Evolutionary conservation across 345 rosid genomes (phyloP).

Genomic region (Ailanthus altissimus): DNA sequence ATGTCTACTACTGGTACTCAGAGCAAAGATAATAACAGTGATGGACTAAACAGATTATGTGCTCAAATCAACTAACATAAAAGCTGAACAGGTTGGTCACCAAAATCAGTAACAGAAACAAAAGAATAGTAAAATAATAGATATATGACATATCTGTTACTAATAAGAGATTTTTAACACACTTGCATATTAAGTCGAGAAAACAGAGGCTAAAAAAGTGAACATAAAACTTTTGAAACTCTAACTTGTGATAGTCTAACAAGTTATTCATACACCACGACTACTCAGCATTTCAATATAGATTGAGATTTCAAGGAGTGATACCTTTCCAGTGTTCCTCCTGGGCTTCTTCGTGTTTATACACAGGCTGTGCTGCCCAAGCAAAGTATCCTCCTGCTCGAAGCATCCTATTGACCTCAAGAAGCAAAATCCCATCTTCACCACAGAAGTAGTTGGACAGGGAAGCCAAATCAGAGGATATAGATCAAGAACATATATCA

Average conservation of each 20-base stretch:
- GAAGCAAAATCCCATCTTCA: conserved; percentile 91
- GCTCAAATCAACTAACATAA: conserved; percentile 1
- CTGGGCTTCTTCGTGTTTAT: conserved; percentile 77
- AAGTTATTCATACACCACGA: conserved; percentile 13
- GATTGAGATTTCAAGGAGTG: conserved; percentile 10
- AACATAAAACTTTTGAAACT: conserved; percentile 12
- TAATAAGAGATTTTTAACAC: neutral
- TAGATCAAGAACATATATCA: neutral
- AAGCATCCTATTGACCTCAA: conserved; percentile 95
- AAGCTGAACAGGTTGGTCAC: neutral
- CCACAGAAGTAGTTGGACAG: conserved; percentile 14
- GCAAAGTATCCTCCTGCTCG: conserved; percentile 95
- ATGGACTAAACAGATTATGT: conserved; percentile 1
- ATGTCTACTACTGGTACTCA: neutral
- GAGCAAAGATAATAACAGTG: neutral
- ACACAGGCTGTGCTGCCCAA: conserved; percentile 99
- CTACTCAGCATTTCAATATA: neutral
- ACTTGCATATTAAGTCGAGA: neutral
- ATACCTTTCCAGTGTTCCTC: conserved; percentile 98
- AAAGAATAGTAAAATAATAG: neutral
- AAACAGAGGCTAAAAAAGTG: neutral
- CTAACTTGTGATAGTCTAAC: neutral
- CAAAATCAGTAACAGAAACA: neutral
- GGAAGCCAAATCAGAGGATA: conserved; percentile 28
- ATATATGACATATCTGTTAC: neutral